phyloP scores from a whole-genome alignment of 2,329 filamentous ascomycete genomes.

The Cyphellophora attinorum region DNA sequence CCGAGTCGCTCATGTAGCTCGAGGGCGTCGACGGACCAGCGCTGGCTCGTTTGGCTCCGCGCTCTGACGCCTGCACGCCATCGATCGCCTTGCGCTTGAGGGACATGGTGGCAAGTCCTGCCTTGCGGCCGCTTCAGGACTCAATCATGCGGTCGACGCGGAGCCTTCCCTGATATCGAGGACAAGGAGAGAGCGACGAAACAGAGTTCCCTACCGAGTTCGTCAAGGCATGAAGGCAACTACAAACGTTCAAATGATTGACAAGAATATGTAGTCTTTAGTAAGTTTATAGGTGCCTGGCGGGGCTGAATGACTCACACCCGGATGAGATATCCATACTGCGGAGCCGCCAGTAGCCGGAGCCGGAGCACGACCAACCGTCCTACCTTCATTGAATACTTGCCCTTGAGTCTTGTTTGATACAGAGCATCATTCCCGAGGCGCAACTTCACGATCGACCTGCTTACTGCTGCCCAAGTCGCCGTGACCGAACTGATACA shows the following conservation, averaged over 20 bases:
- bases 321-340: conserved; percentile 2
- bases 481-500: not conserved
- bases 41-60: conserved; percentile 39
- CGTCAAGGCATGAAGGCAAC: too few relatives aligned
- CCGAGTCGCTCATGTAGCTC: conserved; percentile 44
- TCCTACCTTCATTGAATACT: too few relatives aligned
- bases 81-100: conserved; percentile 38
- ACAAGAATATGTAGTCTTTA: not conserved
- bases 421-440: too few relatives aligned
- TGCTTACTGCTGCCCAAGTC: not conserved
- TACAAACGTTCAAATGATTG: too few relatives aligned
- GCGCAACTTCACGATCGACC: too few relatives aligned
- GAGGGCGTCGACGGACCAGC: conserved; percentile 34
- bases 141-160: not conserved
- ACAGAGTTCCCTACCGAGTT: too few relatives aligned
- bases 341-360: not conserved
- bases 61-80: conserved; percentile 22
- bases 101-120: conserved; percentile 24
- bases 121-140: too few relatives aligned
- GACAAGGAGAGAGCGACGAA: too few relatives aligned
- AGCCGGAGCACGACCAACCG: too few relatives aligned
- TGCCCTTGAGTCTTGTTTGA: too few relatives aligned
- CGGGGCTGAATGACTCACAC: not conserved
- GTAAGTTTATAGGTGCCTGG: not conserved
- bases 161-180: not conserved